phyloP scores from a whole-genome alignment of 208 protist species.

The Crithidia mellificae region DNA sequence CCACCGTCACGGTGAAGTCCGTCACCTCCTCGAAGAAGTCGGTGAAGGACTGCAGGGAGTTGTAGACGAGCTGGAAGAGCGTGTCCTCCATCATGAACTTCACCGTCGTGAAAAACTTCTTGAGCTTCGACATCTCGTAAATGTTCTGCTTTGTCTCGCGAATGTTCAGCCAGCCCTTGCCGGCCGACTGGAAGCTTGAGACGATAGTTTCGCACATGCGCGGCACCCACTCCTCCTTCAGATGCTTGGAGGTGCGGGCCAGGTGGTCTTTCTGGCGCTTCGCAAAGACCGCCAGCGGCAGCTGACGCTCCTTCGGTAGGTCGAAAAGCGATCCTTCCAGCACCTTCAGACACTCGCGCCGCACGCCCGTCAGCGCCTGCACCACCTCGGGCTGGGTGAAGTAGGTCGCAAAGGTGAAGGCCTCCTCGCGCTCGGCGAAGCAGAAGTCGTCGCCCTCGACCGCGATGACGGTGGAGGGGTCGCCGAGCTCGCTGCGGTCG shows the following conservation, averaged over 20 bases:
- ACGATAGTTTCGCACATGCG: constrained; percentile 90
- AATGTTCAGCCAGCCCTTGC: constrained; percentile 98
- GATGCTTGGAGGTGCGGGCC: constrained; percentile 56
- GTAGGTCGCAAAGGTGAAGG: constrained; percentile 93
- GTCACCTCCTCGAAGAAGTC: constrained; percentile 93
- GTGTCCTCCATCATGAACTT: constrained; percentile 98
- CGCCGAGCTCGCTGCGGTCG: constrained; percentile 59
- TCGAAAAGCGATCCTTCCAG: constrained; percentile 89
- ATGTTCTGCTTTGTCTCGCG: constrained; percentile 93
- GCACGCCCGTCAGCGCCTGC: constrained; percentile 85
- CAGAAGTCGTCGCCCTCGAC: constrained; percentile 57
- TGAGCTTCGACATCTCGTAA: constrained; percentile 98
- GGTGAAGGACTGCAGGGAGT: constrained; percentile 81
- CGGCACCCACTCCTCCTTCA: constrained; percentile 92
- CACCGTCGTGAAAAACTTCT: constrained; percentile 97
- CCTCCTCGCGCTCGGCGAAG: constrained; percentile 73
- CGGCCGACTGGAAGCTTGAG: constrained; percentile 88
- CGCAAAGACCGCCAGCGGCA: constrained; percentile 87
- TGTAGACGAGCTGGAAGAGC: constrained; percentile 91
- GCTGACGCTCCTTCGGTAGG: constrained; percentile 88
- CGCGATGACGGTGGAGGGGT: constrained; percentile 67
- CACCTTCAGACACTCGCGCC: constrained; percentile 88
- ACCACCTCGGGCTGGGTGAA: constrained; percentile 94
- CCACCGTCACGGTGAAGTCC: constrained; percentile 85
- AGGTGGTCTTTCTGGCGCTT: constrained; percentile 87